phyloP scores from a whole-genome alignment of 1,284 basidiomycete genomes.

The Ceratorhiza oryzae-sativae region DNA sequence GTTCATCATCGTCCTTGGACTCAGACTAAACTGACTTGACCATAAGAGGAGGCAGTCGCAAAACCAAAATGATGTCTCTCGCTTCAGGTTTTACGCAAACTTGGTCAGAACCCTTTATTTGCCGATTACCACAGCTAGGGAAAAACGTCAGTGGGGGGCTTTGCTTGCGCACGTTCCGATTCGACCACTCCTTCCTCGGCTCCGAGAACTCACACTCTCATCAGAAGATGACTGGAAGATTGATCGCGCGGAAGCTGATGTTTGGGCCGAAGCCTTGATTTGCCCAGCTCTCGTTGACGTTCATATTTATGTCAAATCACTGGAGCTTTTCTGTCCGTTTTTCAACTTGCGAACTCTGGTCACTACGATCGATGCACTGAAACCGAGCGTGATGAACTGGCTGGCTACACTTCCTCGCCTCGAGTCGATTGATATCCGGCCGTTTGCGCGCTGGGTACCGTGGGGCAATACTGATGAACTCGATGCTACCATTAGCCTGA shows the following conservation, averaged over 20 bases:
- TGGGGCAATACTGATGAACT: not conserved
- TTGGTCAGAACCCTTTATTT: not conserved
- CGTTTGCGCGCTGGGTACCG: not conserved
- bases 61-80: not conserved
- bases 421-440: conserved; percentile 9
- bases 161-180: not conserved
- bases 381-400: not conserved
- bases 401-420: not conserved
- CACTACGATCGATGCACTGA: not conserved
- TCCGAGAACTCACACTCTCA: not conserved
- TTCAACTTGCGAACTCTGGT: not conserved
- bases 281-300: not conserved
- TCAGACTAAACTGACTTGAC: too few species aligned
- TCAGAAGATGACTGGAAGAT: not conserved
- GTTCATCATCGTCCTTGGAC: too few species aligned
- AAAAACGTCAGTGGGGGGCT: not conserved
- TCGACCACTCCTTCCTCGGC: not conserved
- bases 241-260: not conserved
- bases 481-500: not conserved
- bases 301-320: not conserved
- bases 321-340: not conserved
- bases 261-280: not conserved
- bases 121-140: not conserved
- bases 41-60: not conserved
- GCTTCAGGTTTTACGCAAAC: not conserved